Base-by-base conservation (phyloP, 2,329 filamentous ascomycete species). In the Lasiodiplodia gonubiensis region DNA sequence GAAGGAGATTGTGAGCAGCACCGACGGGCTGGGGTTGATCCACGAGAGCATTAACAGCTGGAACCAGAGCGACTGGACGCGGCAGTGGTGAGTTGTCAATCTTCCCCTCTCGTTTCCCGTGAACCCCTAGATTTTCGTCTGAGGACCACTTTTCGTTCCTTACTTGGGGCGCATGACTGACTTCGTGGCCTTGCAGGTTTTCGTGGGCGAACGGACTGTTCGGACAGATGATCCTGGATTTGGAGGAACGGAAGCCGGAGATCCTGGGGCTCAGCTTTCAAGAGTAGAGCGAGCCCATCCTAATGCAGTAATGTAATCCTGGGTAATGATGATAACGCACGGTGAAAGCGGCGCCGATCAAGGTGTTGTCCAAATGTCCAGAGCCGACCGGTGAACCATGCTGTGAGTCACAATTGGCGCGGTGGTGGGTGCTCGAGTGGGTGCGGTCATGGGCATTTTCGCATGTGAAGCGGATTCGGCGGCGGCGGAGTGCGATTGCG, bases 1-100 rank as follows among this genome's bases (percentile, higher is more conserved):
- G 68, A 73, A 73, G 69, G 75, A 81, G 72, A 78, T 85, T 66
- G 73, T 86, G 30, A 79, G 78, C 67, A 82, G 77, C 52, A 85
- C 83, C 5, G 81, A 79, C 71, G 79, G 82, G 4, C 72, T 84
- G 33, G 84, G 84, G 0, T 70, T 85, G 72, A 81, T 85, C 23
- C 84, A 86, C 69, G 83, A 85, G 75, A 85, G 82, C 67, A 79
- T 85, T 69, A 83, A 83, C 69, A 79, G 77, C n/a, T 84, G 80
- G 70, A 81, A 85, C 69, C 72, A 73, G 37, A 78, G 71, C 18
- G 74, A 81, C 68, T 85, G 80, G 78, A 83, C 83, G 30, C 77
- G 84, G 68, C 82, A 83, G 68, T 85, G 83, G 81, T 84, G 59
- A 64, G 66, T 55, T 39, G 48, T 33, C 16, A 35, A 54, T 11